These are phyloP conservation scores for Aspergillus pseudoglaucus DNA, from an alignment of 2,329 filamentous ascomycete species.

Conservation along the genomic window DNA sequence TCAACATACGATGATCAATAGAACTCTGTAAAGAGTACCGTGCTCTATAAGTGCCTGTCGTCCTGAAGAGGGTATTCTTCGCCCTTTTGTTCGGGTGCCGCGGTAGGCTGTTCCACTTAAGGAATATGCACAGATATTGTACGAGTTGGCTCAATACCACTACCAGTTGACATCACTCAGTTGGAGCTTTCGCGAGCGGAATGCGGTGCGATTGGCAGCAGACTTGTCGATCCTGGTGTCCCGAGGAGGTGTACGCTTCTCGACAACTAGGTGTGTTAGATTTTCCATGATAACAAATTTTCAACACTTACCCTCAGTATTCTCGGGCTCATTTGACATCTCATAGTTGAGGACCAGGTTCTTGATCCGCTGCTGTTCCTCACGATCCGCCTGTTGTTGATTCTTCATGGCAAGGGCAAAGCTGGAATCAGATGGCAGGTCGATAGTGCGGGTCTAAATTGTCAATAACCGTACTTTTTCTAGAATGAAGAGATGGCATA, in stretches of 20 bases:
- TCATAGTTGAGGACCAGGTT: slow-evolving; percentile 95
- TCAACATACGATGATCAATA: too few relatives aligned
- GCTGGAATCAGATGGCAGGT: slow-evolving; percentile 76
- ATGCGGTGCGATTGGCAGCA: slow-evolving; percentile 61
- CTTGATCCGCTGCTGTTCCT: slow-evolving; percentile 98
- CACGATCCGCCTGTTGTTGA: slow-evolving; percentile 88
- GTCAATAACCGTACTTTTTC: slow-evolving; percentile 9
- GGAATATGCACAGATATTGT: too few relatives aligned
- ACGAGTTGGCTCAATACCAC: slow-evolving; percentile 20
- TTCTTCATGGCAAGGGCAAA: slow-evolving; percentile 95
- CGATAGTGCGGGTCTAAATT: slow-evolving; percentile 75
- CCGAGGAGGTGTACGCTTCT: slow-evolving; percentile 39
- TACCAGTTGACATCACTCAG: slow-evolving; percentile 98
- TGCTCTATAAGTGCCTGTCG: background rate
- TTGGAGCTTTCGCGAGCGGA: slow-evolving; percentile 83
- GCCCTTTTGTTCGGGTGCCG: too few relatives aligned
- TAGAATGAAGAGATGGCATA: slow-evolving; percentile 31
- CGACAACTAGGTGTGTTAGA: slow-evolving; percentile 21
- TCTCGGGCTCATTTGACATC: slow-evolving; percentile 72
- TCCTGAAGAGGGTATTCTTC: too few relatives aligned
- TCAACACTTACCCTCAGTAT: slow-evolving; percentile 61
- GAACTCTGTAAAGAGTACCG: too few relatives aligned
- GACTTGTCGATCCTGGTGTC: slow-evolving; percentile 47
- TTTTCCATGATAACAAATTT: slow-evolving; percentile 25
- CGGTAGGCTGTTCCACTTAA: too few relatives aligned